Evolutionary conservation across 2,329 filamentous ascomycete genomes (phyloP).

Genomic region (Phoma sp.): DNA sequence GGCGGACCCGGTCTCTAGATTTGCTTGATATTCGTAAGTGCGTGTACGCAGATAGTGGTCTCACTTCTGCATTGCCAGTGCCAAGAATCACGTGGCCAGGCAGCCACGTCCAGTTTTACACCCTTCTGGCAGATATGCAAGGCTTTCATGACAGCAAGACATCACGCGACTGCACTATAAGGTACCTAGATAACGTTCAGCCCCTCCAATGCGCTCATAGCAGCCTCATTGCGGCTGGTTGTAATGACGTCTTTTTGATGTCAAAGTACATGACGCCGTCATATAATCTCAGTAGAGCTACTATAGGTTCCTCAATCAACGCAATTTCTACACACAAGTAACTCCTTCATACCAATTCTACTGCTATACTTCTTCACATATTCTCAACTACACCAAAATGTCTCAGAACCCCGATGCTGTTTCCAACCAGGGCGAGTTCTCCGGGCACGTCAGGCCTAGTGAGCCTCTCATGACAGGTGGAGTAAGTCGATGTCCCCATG

Average conservation of each 20-base stretch:
- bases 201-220: conserved; percentile 7
- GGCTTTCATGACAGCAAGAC: neutral
- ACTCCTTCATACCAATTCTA: neutral
- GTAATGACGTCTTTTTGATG: conserved; percentile 13
- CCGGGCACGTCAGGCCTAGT: conserved; percentile 57
- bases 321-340: neutral
- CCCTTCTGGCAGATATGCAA: neutral
- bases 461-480: conserved; percentile 62
- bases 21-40: neutral
- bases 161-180: neutral
- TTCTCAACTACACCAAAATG: conserved; percentile 41
- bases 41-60: neutral
- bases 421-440: conserved; percentile 61
- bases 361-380: neutral
- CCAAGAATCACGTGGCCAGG: neutral
- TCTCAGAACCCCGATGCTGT: conserved; percentile 60
- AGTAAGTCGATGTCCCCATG: conserved; percentile 50
- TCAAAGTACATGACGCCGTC: conserved; percentile 13
- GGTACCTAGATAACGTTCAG: conserved; percentile 5
- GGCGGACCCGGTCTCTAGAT: neutral
- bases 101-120: neutral
- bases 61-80: neutral
- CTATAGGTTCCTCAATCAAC: neutral
- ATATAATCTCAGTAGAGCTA: conserved; percentile 2
- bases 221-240: neutral